Percentiles rank a stretch among this genome's conserved stretches.
These are phyloP conservation scores for Angomonas deanei DNA, from an alignment of 208 protist genomes.

Conservation along the genomic window DNA sequence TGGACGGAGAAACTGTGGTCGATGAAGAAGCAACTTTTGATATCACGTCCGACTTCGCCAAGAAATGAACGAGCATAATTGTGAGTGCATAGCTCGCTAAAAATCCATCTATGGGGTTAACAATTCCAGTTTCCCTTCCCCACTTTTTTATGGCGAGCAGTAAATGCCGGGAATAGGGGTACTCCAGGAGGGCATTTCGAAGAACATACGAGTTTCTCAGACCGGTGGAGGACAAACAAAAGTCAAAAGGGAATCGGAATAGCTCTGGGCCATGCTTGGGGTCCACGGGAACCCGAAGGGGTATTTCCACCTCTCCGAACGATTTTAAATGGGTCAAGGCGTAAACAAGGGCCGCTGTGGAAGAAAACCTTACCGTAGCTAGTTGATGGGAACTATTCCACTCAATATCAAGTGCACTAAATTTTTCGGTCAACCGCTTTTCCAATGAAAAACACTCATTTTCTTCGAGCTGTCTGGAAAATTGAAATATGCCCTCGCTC, in stretches of 20 bases:
- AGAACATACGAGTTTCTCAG: slow-evolving; percentile 81
- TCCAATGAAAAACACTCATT: slow-evolving; percentile 47
- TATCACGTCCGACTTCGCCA: slow-evolving; percentile 54
- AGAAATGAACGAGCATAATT: slow-evolving; percentile 83
- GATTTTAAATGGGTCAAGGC: slow-evolving; percentile 64
- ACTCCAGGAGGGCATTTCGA: slow-evolving; percentile 48
- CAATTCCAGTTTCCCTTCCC: slow-evolving; percentile 66
- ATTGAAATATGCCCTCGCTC: slow-evolving; percentile 77
- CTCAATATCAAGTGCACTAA: slow-evolving; percentile 54
- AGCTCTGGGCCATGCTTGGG: slow-evolving; percentile 74
- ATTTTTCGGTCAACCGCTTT: slow-evolving; percentile 41
- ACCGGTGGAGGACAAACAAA: slow-evolving; percentile 83
- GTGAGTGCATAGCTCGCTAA: slow-evolving; percentile 83
- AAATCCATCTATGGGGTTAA: slow-evolving; percentile 86
- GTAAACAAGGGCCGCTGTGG: slow-evolving; percentile 51
- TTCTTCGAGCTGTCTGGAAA: slow-evolving; percentile 47
- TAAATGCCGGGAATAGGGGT: slow-evolving; percentile 73
- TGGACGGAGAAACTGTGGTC: background rate
- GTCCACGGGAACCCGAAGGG: slow-evolving; percentile 72
- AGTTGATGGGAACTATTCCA: slow-evolving; percentile 76
- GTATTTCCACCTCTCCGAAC: slow-evolving; percentile 73
- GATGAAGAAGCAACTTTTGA: slow-evolving; percentile 25
- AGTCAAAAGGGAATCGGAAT: slow-evolving; percentile 86
- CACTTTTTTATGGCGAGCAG: slow-evolving; percentile 83
- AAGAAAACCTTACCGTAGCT: slow-evolving; percentile 69